Evolutionary conservation across 2,329 filamentous ascomycete genomes (phyloP).

Genomic region (Dactylellina leptospora): DNA sequence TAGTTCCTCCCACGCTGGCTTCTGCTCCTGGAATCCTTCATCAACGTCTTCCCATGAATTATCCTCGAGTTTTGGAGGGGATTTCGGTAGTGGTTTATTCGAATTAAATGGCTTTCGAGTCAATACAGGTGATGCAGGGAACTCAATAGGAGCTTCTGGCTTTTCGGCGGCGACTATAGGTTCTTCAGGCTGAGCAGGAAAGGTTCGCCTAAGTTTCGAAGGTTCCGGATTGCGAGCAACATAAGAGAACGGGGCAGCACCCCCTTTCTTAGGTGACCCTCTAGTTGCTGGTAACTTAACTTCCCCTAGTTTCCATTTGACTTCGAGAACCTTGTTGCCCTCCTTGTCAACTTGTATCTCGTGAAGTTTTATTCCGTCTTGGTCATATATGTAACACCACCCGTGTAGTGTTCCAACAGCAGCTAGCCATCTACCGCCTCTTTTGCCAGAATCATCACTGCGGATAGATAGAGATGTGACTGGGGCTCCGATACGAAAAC

Average conservation of each 20-base stretch:
- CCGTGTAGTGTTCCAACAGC: conserved; percentile 57
- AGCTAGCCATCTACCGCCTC: conserved; percentile 54
- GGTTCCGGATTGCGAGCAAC: conserved; percentile 11
- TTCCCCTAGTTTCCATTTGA: conserved; percentile 56
- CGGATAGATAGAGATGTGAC: conserved; percentile 55
- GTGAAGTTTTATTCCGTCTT: conserved; percentile 55
- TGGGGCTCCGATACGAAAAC: conserved; percentile 57
- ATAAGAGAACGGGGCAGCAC: conserved; percentile 3
- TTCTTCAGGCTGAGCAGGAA: conserved; percentile 16
- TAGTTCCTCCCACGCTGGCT: conserved; percentile 45
- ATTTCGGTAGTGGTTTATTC: conserved; percentile 44
- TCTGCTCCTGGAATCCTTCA: conserved; percentile 44
- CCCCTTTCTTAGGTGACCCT: conserved; percentile 18
- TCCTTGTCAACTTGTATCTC: conserved; percentile 55
- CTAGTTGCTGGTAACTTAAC: conserved; percentile 29
- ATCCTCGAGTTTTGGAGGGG: conserved; percentile 24
- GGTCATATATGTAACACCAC: conserved; percentile 57
- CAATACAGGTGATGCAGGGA: conserved; percentile 31
- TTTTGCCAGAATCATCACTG: conserved; percentile 38
- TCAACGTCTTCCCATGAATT: conserved; percentile 38
- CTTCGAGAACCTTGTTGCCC: conserved; percentile 55
- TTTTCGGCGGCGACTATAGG: conserved; percentile 50
- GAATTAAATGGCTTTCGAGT: conserved; percentile 18
- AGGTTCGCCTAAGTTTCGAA: conserved; percentile 2
- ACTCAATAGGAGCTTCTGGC: conserved; percentile 32